A percentile compares a stretch with the other conserved stretches of the same genome.
Conservation (phyloP, 768 basidiomycete genomes). For the Podaxis mareebaensis region DNA sequence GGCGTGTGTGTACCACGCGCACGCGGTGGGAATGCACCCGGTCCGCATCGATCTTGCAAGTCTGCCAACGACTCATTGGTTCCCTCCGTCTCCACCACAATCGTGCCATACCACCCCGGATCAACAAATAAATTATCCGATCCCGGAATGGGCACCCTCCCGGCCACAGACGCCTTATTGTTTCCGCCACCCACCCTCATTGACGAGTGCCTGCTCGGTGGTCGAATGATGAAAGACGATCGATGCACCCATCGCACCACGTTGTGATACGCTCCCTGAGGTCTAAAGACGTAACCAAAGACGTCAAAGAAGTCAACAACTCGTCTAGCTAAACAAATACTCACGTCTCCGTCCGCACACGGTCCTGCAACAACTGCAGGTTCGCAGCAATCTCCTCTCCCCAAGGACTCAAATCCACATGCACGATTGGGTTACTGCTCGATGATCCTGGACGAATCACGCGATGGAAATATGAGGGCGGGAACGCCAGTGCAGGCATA, state of each 20-base stretch:
- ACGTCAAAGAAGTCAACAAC: background rate
- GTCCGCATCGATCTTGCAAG: constrained; percentile 71
- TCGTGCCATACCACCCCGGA: constrained; percentile 79
- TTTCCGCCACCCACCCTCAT: background rate
- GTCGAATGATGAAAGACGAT: constrained; percentile 70
- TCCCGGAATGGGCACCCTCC: constrained; percentile 55
- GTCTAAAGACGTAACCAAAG: constrained; percentile 41
- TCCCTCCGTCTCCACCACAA: constrained; percentile 84
- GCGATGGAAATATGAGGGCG: constrained; percentile 88
- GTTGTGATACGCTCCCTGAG: constrained; percentile 76
- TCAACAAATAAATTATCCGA: constrained; percentile 62
- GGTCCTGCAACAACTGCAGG: constrained; percentile 75
- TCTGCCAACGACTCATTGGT: constrained; percentile 85
- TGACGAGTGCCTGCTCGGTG: constrained; percentile 29
- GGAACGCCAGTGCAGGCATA: constrained; percentile 75
- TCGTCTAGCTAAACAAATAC: constrained; percentile 28
- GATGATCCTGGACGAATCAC: constrained; percentile 66
- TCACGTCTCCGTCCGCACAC: constrained; percentile 79
- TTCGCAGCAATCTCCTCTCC: constrained; percentile 74
- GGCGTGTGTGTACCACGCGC: constrained; percentile 39
- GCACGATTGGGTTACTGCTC: constrained; percentile 60
- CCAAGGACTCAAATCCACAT: constrained; percentile 79
- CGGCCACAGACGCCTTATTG: constrained; percentile 14
- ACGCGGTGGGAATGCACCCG: constrained; percentile 64
- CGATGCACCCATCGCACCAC: constrained; percentile 87